Conservation (phyloP, 2,329 filamentous ascomycete genomes). For the Neopestalotiopsis clavispora region DNA sequence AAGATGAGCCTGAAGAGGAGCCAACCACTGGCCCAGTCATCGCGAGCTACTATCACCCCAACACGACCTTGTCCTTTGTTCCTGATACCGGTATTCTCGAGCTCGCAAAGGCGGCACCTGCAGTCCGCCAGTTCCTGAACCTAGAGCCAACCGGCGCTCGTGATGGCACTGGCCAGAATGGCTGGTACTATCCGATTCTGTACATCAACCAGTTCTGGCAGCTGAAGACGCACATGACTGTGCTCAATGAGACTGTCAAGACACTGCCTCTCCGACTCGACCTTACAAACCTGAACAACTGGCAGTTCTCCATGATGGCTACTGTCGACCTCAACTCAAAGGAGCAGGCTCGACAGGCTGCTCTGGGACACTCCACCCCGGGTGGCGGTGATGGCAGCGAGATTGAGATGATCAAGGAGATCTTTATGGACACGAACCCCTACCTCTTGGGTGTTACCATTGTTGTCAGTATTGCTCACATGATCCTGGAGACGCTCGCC, state of each 20-base stretch:
- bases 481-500: slow-evolving; percentile 92
- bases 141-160: slow-evolving; percentile 82
- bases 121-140: slow-evolving; percentile 76
- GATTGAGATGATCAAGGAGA: slow-evolving; percentile 96
- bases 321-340: slow-evolving; percentile 88
- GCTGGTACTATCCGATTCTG: slow-evolving; percentile 90
- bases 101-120: slow-evolving; percentile 71
- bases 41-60: slow-evolving; percentile 91
- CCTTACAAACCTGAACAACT: slow-evolving; percentile 79
- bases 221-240: slow-evolving; percentile 85
- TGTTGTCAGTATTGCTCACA: slow-evolving; percentile 85
- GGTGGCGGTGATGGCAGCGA: slow-evolving; percentile 89
- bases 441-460: slow-evolving; percentile 86
- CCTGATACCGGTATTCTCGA: slow-evolving; percentile 76
- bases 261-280: slow-evolving; percentile 82
- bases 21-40: slow-evolving; percentile 70
- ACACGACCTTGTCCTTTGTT: slow-evolving; percentile 87
- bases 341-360: slow-evolving; percentile 78
- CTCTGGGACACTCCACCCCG: slow-evolving; percentile 71
- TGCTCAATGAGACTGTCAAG: slow-evolving; percentile 88
- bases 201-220: slow-evolving; percentile 99
- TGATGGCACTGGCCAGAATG: slow-evolving; percentile 83
- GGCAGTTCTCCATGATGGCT: slow-evolving; percentile 88
- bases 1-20: slow-evolving; percentile 54
- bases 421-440: slow-evolving; percentile 91